Evolutionary conservation across 2,329 filamentous ascomycete species (phyloP).

Genomic region (Stachybotrys chartarum): DNA sequence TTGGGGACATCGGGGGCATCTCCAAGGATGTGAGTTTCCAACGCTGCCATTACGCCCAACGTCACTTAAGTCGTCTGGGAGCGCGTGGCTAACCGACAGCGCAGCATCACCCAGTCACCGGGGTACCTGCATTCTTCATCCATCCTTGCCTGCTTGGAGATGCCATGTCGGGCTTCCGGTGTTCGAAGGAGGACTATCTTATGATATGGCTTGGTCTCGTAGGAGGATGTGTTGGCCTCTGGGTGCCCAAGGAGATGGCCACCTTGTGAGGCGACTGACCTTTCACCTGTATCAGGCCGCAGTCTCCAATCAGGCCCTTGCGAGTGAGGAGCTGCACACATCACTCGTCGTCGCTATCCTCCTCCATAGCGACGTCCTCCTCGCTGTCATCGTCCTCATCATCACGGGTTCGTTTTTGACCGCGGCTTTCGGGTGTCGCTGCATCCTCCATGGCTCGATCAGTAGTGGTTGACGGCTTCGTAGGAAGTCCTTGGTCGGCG

Average conservation of each 20-base stretch:
- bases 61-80: not conserved
- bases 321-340: conserved; percentile 4
- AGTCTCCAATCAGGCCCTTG: conserved; percentile 9
- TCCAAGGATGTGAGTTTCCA: conserved; percentile 62
- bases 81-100: not conserved
- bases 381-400: conserved; percentile 62
- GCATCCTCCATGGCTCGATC: conserved; percentile 45
- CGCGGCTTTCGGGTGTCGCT: conserved; percentile 47
- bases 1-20: conserved; percentile 64
- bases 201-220: conserved; percentile 85
- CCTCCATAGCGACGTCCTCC: conserved; percentile 62
- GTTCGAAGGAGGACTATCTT: conserved; percentile 63
- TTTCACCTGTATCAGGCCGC: conserved; percentile 8
- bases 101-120: conserved; percentile 77
- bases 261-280: conserved; percentile 18
- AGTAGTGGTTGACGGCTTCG: conserved; percentile 39
- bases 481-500: conserved; percentile 26
- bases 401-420: conserved; percentile 65
- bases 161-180: conserved; percentile 62
- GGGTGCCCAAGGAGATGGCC: conserved; percentile 65
- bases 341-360: conserved; percentile 66
- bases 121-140: conserved; percentile 76
- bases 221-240: conserved; percentile 71
- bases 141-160: conserved; percentile 88
- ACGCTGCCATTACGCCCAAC: not conserved